These are phyloP conservation scores for Delphinella strobiligena DNA, from an alignment of 2,329 filamentous ascomycete species.

Conservation along the genomic window DNA sequence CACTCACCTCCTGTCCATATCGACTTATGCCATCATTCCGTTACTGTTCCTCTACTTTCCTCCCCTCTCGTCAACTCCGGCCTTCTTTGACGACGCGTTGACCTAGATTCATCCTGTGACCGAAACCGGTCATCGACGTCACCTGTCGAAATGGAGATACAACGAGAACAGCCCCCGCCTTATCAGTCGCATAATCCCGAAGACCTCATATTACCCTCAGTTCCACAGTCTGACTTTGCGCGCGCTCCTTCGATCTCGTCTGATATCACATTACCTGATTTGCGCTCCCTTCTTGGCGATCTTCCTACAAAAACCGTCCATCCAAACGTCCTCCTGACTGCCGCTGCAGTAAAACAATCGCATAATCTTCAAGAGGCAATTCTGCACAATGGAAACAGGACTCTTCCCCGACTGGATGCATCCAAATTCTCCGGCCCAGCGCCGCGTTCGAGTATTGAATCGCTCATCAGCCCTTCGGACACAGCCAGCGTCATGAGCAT, in stretches of 20 bases:
- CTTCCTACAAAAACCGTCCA: constrained; percentile 14
- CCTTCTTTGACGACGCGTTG: no score
- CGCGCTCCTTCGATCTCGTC: constrained; percentile 9
- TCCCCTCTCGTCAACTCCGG: no score
- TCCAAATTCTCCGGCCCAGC: constrained; percentile 12
- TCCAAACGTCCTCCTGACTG: constrained; percentile 13
- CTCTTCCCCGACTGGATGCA: constrained; percentile 23
- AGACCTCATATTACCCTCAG: constrained; percentile 28
- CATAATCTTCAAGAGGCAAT: constrained; percentile 7
- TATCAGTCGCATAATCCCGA: constrained; percentile 30
- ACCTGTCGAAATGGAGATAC: constrained; percentile 17
- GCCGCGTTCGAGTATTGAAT: constrained; percentile 19
- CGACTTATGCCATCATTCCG: no score
- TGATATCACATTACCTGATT: constrained; percentile 29
- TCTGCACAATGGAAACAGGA: constrained; percentile 1
- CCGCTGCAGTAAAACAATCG: constrained; percentile 16
- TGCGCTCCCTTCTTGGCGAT: constrained; percentile 31
- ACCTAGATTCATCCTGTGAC: no score
- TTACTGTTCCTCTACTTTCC: no score
- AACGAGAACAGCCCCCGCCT: constrained; percentile 27
- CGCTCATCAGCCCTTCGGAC: constrained; percentile 31
- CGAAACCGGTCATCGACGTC: constrained; percentile 6
- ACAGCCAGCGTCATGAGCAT: constrained; percentile 31
- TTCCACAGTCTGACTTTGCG: constrained; percentile 25
- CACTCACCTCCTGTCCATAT: no score